Conservation (phyloP, 2,329 filamentous ascomycete species). For the Phyllosticta ampelicida region DNA sequence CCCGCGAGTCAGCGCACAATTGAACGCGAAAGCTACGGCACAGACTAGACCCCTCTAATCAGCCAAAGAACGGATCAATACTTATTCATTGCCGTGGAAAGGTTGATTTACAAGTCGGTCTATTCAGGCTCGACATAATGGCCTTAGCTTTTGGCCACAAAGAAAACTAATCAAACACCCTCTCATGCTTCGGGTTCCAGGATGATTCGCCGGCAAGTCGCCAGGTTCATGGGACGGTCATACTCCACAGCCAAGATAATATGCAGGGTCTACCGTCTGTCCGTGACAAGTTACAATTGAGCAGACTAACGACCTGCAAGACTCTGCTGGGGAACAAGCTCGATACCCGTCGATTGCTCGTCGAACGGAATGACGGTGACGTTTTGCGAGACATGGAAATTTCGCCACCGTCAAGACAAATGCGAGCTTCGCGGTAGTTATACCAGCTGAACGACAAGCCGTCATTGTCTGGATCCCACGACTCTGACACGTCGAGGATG, state of each 20-base stretch:
- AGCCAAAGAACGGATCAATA: neutral
- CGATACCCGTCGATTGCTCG: neutral
- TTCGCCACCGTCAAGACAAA: slow-evolving; percentile 2
- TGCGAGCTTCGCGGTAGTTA: slow-evolving; percentile 12
- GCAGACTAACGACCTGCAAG: slow-evolving; percentile 5
- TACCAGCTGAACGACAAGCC: slow-evolving; percentile 14
- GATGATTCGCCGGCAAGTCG: slow-evolving; percentile 11
- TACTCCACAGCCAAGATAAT: slow-evolving; percentile 10
- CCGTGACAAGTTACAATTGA: neutral
- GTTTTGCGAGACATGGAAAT: neutral
- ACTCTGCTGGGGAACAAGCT: slow-evolving; percentile 7
- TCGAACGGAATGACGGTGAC: slow-evolving; percentile 4
- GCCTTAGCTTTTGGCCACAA: neutral
- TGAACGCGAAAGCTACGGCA: neutral
- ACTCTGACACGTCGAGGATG: slow-evolving; percentile 12
- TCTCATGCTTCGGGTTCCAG: slow-evolving; percentile 6
- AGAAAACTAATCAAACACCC: neutral
- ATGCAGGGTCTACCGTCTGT: slow-evolving; percentile 11
- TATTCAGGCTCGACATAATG: neutral
- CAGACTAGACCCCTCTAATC: neutral
- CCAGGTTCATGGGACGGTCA: slow-evolving; percentile 9
- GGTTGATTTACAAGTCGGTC: neutral
- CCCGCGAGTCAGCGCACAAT: neutral
- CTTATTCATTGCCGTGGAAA: neutral
- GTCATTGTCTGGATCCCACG: slow-evolving; percentile 15